Evolutionary conservation across 768 basidiomycete species (phyloP), one percentile per base, ranked within the genome.

Genomic region (Termitomyces sp.): DNA sequence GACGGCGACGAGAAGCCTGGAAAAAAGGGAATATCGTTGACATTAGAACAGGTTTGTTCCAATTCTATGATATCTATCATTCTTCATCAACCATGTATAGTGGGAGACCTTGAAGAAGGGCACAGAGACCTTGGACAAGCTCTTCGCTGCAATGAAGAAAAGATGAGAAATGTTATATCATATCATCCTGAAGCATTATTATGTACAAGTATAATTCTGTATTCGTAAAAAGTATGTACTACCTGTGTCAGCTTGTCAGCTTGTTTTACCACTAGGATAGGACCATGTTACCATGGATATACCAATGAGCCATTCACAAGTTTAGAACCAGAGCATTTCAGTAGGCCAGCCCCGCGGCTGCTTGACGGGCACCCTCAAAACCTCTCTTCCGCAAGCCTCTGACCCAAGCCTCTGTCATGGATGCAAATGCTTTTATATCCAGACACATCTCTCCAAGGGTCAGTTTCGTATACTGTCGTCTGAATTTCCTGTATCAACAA

Each of bases 1-100:
- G 73, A 70, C 7, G 69, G 78, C 1, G 82, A 84, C 5, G 76
- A 80, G 59, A 89, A 86, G 58, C 90, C 90, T 0, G 88, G 88
- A 0, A 92, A 90, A 68, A 93, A 91, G 62, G 90, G 89, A 9
- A 87, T 92, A 50, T 78, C 85, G 0, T 73, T 93, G 26, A 67
- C 71, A 14, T 45, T 71, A 2, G 88, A 90, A 19, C 88, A 89
- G 77, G 86, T 86, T 58, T 45, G 72, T 64, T 45, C 35, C 15
- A 32, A 9, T 2, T 19, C 4, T 57, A 35, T 28, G 9, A 28
- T 46, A 21, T 0, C 10, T 49, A 15, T 19, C 19, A 19, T 32
- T 30, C 14, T 46, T 28, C 15, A 53, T 21, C 10, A n/a, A 5
- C 40, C 28, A 4, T 22, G 6, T 58, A 4, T 57, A 88, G 80